Percentiles rank a stretch among this genome's conserved stretches.
phyloP scores from a whole-genome alignment of 1,139 yeast genomes.

The Ogataea hybrid region DNA sequence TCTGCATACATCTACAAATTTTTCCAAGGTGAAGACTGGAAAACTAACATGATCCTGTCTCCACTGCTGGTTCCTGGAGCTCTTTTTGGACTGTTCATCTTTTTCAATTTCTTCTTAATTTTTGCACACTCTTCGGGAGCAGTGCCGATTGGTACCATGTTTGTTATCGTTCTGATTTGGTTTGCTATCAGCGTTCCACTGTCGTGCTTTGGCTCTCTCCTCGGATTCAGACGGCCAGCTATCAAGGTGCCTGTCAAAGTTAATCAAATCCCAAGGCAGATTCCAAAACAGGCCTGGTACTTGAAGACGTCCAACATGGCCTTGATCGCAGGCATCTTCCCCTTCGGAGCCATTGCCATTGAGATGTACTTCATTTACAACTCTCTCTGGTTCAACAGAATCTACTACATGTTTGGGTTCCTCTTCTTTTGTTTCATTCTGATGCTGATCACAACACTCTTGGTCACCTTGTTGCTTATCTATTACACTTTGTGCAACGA shows the following conservation, averaged over 20 bases:
- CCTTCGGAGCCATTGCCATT: slow-evolving; percentile 92
- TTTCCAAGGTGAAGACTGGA: slow-evolving; percentile 93
- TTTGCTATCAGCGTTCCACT: slow-evolving; percentile 81
- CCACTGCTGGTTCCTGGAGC: slow-evolving; percentile 83
- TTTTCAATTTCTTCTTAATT: slow-evolving; percentile 80
- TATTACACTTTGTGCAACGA: slow-evolving; percentile 88
- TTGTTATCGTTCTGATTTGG: slow-evolving; percentile 83
- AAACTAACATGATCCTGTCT: slow-evolving; percentile 75
- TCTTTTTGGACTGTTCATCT: slow-evolving; percentile 59
- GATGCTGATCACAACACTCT: slow-evolving; percentile 77
- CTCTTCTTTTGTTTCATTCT: slow-evolving; percentile 81
- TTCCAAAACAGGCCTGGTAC: slow-evolving; percentile 89
- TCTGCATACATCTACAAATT: slow-evolving; percentile 83
- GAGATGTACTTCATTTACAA: slow-evolving; percentile 88
- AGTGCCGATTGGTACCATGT: slow-evolving; percentile 87
- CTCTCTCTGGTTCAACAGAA: slow-evolving; percentile 91
- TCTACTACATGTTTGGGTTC: slow-evolving; percentile 97
- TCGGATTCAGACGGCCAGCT: slow-evolving; percentile 66
- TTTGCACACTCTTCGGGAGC: slow-evolving; percentile 88
- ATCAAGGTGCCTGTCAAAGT: slow-evolving; percentile 77
- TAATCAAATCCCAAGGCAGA: slow-evolving; percentile 93
- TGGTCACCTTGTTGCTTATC: slow-evolving; percentile 76
- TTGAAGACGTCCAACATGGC: slow-evolving; percentile 66
- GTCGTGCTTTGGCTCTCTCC: slow-evolving; percentile 73
- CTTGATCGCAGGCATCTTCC: slow-evolving; percentile 84